A percentile compares a stretch with the other conserved stretches of the same genome.
Evolutionary conservation across 169 alveolate species (phyloP).

Genomic region (Plasmodium vivax): DNA sequence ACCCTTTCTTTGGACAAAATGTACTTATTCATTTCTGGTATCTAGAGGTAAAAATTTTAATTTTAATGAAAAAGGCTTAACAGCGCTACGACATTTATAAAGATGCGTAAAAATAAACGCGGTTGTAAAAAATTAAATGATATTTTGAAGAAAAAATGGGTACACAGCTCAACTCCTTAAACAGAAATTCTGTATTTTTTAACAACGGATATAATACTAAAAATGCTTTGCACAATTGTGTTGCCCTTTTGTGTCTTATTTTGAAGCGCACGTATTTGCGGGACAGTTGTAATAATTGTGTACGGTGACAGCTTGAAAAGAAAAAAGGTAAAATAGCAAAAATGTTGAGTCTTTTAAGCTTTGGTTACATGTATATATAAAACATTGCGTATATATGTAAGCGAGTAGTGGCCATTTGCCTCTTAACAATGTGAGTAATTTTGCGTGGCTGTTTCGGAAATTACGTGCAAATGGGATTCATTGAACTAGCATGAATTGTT

Average conservation of each 20-base stretch:
- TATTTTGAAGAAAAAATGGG: not conserved
- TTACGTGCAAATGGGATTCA: not conserved
- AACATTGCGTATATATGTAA: constrained; percentile 3
- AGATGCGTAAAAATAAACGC: not conserved
- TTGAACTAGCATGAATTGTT: not conserved
- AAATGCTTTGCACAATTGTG: not conserved
- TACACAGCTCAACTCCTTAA: not conserved
- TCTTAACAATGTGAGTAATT: not conserved
- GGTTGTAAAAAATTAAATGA: not conserved
- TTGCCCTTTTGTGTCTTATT: constrained; percentile 1
- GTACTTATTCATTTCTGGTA: constrained; percentile 48
- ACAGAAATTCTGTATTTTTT: constrained; percentile 6
- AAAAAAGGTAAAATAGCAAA: not conserved
- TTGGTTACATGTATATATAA: constrained; percentile 2
- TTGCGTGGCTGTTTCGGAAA: not conserved
- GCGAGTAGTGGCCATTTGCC: not conserved
- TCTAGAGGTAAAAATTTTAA: constrained; percentile 16
- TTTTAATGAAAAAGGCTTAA: constrained; percentile 5
- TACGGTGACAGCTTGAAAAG: constrained; percentile 6
- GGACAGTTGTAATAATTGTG: not conserved
- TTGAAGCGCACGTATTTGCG: not conserved
- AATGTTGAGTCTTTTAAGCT: not conserved
- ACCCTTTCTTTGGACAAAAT: constrained; percentile 72
- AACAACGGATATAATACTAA: not conserved
- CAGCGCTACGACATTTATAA: not conserved